Base-by-base conservation (phyloP, 371 early-diverging fungal species). In the Mortierella sp. region DNA sequence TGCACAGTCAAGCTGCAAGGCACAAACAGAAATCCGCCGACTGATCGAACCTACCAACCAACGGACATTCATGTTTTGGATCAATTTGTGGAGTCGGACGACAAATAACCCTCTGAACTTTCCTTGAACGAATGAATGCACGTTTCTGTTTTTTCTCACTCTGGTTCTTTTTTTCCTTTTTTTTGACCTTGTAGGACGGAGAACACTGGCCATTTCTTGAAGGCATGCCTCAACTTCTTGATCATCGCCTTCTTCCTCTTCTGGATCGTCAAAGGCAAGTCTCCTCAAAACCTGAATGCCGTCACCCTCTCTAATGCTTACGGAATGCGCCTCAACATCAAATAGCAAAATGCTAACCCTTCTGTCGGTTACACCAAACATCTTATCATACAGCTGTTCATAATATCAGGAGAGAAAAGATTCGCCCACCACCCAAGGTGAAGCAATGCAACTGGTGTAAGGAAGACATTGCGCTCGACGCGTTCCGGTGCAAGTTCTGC, bases 161-260 rank as follows among this genome's bases (percentile, higher is more conserved):
- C 41, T n/a, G 53, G 31, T 22, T 53, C 41, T 50, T 66, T 68
- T 45, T 41, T 64, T 43, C 4, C 19, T 64, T 26, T 70, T 48
- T 67, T 63, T 9, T 9, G 3, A 64, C 31, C 19, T 19, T 34
- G 61, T 61, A 85, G 85, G 11, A 85, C 85, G 0, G 81, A 80
- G 53, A 85, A 85, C 71, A 68, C 81, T 10, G 85, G 85, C 40
- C 68, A 70, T 10, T 85, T 85, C 55, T 34, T 85, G 22, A 85
- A 80, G 26, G 53, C 79, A 8, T 64, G 79, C 22, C 65, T 81
- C 31, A 73, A 80, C 66, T 85, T 85, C 64, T 24, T 85, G 19
- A 16, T 73, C 34, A 71, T 85, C 29, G 73, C 78, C 34, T 71
- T 74, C 45, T 44, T 68, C 26, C 75, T 85, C 52, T 85, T 85